Percentiles rank a stretch among this genome's conserved stretches.
Evolutionary conservation across 257 asterid genomes (phyloP).

Genomic region (Petunia axillaris): DNA sequence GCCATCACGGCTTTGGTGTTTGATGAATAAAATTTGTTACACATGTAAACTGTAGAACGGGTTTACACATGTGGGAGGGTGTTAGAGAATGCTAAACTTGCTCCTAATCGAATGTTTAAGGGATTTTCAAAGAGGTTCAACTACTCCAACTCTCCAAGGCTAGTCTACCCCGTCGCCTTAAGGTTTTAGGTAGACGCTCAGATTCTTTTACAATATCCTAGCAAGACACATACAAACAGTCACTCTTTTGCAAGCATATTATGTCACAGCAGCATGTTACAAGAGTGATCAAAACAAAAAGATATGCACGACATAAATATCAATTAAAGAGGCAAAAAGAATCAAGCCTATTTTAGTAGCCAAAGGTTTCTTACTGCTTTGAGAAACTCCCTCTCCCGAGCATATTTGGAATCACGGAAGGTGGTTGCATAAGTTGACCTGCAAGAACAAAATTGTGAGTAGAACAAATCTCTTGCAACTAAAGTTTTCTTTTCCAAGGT

Average conservation of each 20-base stretch:
- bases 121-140: too few species aligned
- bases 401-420: conserved; percentile 86
- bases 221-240: background rate
- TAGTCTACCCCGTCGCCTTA: too few species aligned
- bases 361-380: conserved; percentile 61
- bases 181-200: too few species aligned
- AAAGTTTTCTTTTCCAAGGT: background rate
- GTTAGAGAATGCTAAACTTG: too few species aligned
- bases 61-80: too few species aligned
- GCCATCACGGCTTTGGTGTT: too few species aligned
- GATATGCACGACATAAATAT: background rate
- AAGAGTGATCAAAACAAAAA: background rate
- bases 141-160: too few species aligned
- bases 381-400: conserved; percentile 89
- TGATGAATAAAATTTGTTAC: too few species aligned
- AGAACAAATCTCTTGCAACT: background rate
- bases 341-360: conserved; percentile 8
- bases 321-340: background rate
- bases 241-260: background rate
- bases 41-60: too few species aligned
- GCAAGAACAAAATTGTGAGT: conserved; percentile 34
- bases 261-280: conserved; percentile 2
- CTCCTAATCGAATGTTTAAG: too few species aligned
- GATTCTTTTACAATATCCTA: background rate
- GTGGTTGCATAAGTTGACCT: conserved; percentile 98